Base-by-base conservation (phyloP, 176 grass and related monocot species). In the Carex cristatella region DNA sequence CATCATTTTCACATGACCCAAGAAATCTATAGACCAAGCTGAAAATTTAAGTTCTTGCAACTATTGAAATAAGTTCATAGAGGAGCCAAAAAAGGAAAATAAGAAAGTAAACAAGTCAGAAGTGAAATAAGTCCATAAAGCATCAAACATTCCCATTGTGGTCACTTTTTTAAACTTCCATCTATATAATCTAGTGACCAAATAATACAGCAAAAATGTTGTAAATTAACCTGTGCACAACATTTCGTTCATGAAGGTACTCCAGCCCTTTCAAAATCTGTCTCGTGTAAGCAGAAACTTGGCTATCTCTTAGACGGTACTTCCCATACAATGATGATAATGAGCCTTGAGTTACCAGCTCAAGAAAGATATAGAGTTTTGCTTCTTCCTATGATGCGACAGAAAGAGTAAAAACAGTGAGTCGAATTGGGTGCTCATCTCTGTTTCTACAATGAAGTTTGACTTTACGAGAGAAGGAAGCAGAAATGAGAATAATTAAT, bases 281-380 rank as follows among this genome's bases (percentile, higher is more conserved):
- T 70, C 93, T 91, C 69, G 96, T 95, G 84, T 95, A 98, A 51
- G 96, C 91, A 81, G 93, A 98, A 30, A 98, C 96, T 92, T 98
- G 96, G 9, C 89, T 89, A 32, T 95, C 89, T 72, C 71, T 89
- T 60, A 98, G 72, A 86, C 78, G 86, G 90, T 98, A 98, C 84
- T 88, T 98, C 58, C 89, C 88, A 80, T 98, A 98, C 60, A 98
- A 86, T 49, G 91, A 92, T 61, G 85, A 84, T 84, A 98, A 91
- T 91, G 96, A 98, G 84, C 96, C 96, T 92, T 98, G 93, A 75
- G 96, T 98, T 46, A 98, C 91, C 86, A 98, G 93, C 87, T 98
- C 96, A 58, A 98, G 89, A 79, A 98, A 98, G 61, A 98, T 98
- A 82, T 84, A 95, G n/a, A 98, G 83, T 92, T 95, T 98, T 8